Evolutionary conservation across 306 rosid genomes (phyloP), one percentile per base, ranked within the genome.

Genomic region (Fagus sylvatica): DNA sequence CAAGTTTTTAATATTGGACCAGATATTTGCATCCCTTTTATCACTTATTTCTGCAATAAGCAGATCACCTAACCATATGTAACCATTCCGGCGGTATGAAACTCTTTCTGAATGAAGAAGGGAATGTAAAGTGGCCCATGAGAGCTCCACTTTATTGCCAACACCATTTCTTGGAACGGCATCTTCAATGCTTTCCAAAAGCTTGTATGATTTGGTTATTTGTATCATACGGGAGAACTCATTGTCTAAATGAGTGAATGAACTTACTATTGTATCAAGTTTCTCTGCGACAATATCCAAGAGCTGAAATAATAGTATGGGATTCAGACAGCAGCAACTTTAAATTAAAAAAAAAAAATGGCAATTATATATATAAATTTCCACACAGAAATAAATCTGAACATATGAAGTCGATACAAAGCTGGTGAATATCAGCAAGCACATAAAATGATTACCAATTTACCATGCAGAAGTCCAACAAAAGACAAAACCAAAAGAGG

Each of bases 51-150:
- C 99, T 74, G 92, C 89, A 86, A 90, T 89, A 79, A 96, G 99
- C 84, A 96, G 88, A 84, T 96, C 99, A 1, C 97, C 92, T 77
- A 96, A 89, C 99, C 99, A 96, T 83, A 89, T 84, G 78, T 93
- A 87, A 48, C 94, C 98, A 86, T 91, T 93, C 76, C 88, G 91
- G 74, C 92, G 97, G 85, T 90, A 96, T 37, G 99, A 75, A 57
- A 81, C 83, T 86, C 93, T 91, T 66, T 89, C 97, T 60, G 99
- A 96, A 87, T 96, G 99, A 83, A 93, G 89, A 80, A 96, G 98
- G 54, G 99, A 93, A 89, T 96, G 98, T 74, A 96, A 85, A 84
- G 93, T 88, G 77, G 91, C 84, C 98, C 99, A 96, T 40, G 98
- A 79, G 41, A 87, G 91, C 75, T 91, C 87, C 53, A 90, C 92